Base-by-base conservation (phyloP, 768 basidiomycete species). In the Fistulinella prunicolor region DNA sequence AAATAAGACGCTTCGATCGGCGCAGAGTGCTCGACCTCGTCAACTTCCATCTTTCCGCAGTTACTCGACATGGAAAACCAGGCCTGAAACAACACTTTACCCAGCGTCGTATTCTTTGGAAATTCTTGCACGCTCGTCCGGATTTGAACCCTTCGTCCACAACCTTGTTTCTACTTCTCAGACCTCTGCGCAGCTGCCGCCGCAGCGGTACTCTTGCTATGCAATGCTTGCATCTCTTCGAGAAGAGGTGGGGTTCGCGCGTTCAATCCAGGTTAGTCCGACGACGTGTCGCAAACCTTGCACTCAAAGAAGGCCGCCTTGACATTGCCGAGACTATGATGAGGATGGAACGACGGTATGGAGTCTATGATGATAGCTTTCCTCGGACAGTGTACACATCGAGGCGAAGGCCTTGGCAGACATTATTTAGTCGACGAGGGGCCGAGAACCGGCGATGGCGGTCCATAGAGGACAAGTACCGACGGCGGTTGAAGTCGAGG, bases 251-350 rank as follows among this genome's bases (percentile, higher is more conserved):
- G 82, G 86, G 86, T 3, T 46, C 65, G 17, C 63, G 62, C 21
- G 68, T 84, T 6, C 77, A 77, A 55, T 80, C 85, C 66, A 70
- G 73, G 43, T 68, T 72, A 19, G 85, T 89, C 19, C 74, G 78
- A 58, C 76, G 81, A 48, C 78, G 83, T 35, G 64, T 89, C 44
- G 75, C 75, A 6, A 66, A 63, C 35, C 69, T 85, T 39, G 86
- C 85, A 24, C 58, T 84, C 46, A 85, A 83, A 62, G 80, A 89
- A 68, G 79, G 83, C 14, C 76, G 82, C 38, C 64, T 70, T 51
- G 80, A 81, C 57, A 76, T 85, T 48, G 66, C 62, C 32, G 52
- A 44, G 19, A 45, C 53, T 23, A 66, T 70, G 51, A 40, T 62
- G 21, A 53, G 37, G 49, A 42, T 49, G 38, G 57, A 64, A 34